Evolutionary conservation across 1,284 basidiomycete genomes (phyloP), one percentile per base, ranked within the genome.

Genomic region (Cutaneotrichosporon cyanovorans): DNA sequence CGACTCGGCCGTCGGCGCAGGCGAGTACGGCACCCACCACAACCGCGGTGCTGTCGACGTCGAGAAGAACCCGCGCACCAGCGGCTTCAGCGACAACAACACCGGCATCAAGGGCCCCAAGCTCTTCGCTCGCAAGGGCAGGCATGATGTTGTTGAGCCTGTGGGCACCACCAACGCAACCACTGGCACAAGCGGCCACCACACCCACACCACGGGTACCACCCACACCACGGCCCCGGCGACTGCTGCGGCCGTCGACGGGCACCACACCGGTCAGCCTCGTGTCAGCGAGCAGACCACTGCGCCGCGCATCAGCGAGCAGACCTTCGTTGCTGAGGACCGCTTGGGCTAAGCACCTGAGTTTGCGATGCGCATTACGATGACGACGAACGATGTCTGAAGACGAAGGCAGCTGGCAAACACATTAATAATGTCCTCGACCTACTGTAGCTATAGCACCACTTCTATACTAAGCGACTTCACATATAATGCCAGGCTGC

Each of bases 61-160:
- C 34, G 48, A 50, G 15, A 45, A 48, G 43, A 28, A 40, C 31
- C 22, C 37, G 19, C 33, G 41, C 45, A 23, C 22, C 18, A 28
- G 25, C 25, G 25, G n/a, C n/a, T 15, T 31, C 32, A 20, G 18
- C 20, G 16, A 16, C 40, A 18, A 32, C 40, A 20, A 37, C 42
- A 18, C 16, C 12, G 18, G 7, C 18, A 15, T 23, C 34, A 18
- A 34, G 19, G 31, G 20, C 47, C 54, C 48, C 47, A 56, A 57
- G 32, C 51, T 63, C 40, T 62, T 66, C 50, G 28, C 46, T 20
- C 45, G 55, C 34, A 33, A 34, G 32, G 32, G 11, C 32, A n/a
- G 9, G 32, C 32, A 16, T 15, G 32, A 16, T 15, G 32, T 34
- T 7, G 14, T 16, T 15, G 8, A 34, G 32, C 32, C 32, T 15